Evolutionary conservation across 176 grass and related monocot species (phyloP).

Genomic region (Avena sativa): DNA sequence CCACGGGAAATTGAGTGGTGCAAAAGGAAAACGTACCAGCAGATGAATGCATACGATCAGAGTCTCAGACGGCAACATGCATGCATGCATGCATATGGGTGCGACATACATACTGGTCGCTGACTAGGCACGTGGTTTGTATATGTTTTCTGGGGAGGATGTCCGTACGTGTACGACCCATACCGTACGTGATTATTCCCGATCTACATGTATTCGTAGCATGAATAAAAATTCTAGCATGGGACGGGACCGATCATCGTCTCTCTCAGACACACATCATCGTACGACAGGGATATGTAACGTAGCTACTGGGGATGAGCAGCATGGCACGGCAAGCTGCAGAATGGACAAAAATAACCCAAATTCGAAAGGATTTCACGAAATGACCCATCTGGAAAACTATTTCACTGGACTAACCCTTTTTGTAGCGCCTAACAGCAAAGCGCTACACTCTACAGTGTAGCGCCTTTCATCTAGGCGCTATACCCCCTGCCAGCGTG

Average conservation of each 20-base stretch:
- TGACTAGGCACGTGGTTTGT: not conserved
- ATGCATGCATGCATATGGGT: too few relatives aligned
- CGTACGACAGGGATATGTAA: conserved; percentile 7
- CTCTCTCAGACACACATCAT: not conserved
- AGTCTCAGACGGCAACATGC: not conserved
- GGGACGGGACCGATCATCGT: not conserved
- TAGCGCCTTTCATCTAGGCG: too few relatives aligned
- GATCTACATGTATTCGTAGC: not conserved
- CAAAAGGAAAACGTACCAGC: not conserved
- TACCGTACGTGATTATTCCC: not conserved
- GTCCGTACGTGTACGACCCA: not conserved
- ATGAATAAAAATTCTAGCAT: not conserved
- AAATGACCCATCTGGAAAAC: too few relatives aligned
- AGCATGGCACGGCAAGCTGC: not conserved
- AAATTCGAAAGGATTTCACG: too few relatives aligned
- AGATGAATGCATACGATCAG: not conserved
- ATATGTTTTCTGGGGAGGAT: not conserved
- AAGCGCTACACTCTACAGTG: too few relatives aligned
- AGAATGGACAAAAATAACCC: too few relatives aligned
- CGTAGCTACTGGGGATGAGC: not conserved
- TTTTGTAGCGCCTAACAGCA: too few relatives aligned
- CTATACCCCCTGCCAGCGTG: too few relatives aligned
- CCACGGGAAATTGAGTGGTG: not conserved
- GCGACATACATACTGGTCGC: not conserved
- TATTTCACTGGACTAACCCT: too few relatives aligned